phyloP scores from a whole-genome alignment of 495 filamentous ascomycete species.

The Hypoxylon trugodes region DNA sequence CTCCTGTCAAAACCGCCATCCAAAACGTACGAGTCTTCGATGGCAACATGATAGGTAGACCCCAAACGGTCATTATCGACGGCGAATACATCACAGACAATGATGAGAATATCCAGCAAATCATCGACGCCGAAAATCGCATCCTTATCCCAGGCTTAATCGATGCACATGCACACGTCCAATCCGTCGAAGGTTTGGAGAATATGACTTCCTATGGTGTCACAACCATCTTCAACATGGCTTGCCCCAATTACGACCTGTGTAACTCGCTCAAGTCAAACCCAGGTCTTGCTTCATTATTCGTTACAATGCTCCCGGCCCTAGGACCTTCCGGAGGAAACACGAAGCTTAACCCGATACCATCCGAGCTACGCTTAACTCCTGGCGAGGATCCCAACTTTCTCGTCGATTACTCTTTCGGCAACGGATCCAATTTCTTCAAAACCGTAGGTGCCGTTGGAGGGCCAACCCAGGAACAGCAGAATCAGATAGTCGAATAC shows the following conservation, averaged over 20 bases:
- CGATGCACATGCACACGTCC: conserved; percentile 45
- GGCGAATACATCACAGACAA: conserved; percentile 27
- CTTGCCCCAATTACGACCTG: conserved; percentile 39
- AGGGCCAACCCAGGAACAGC: conserved; percentile 42
- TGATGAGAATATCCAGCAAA: conserved; percentile 14
- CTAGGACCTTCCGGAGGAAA: conserved; percentile 30
- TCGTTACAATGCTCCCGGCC: conserved; percentile 42
- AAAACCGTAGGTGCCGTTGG: conserved; percentile 50
- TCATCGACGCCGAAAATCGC: conserved; percentile 42
- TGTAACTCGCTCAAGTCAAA: conserved; percentile 40
- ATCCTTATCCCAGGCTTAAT: conserved; percentile 50
- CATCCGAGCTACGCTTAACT: conserved; percentile 32
- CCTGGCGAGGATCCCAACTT: conserved; percentile 40
- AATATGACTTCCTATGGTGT: conserved; percentile 47
- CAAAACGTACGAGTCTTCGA: conserved; percentile 40
- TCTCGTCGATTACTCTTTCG: conserved; percentile 46
- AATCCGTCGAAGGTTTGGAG: conserved; percentile 31
- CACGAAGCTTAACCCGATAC: conserved; percentile 29
- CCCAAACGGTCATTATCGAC: conserved; percentile 27
- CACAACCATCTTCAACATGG: conserved; percentile 48
- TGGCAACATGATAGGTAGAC: conserved; percentile 17
- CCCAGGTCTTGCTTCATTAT: conserved; percentile 39
- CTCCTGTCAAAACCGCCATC: conserved; percentile 33
- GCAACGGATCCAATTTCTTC: conserved; percentile 51
- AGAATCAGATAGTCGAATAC: conserved; percentile 40